Base-by-base conservation (phyloP, 306 rosid genomes). In the Casuarina cunninghamiana region DNA sequence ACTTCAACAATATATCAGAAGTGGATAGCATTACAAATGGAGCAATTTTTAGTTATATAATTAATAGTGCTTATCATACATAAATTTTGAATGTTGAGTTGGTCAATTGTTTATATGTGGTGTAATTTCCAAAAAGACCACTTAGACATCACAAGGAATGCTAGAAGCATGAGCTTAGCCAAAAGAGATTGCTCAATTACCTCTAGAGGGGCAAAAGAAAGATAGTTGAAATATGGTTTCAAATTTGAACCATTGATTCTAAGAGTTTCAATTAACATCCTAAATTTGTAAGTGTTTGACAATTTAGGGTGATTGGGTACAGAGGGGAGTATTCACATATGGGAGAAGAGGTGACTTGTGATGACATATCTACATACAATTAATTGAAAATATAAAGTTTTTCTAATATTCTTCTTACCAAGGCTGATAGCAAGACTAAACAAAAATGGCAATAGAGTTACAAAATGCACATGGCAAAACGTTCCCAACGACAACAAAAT, bases 151-250 rank as follows among this genome's bases (percentile, higher is more conserved):
- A 26, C 1, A 26, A 26, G 32, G 32, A 26, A 26, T 26, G 32
- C 32, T 26, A 26, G 32, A 26, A 26, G 32, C 32, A 26, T 26
- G 32, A 26, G 32, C 32, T 26, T 26, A 26, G 32, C 32, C 32
- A 26, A 26, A 26, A 26, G 32, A 26, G 32, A 26, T 26, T 26
- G 32, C 74, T 69, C n/a, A 17, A 69, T 86, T 86, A 95, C 98
- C 98, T 95, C 98, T 16, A 93, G 97, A 83, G 98, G 98, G 49
- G 97, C 88, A 74, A 95, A 95, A 72, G 98, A 95, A 41, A 92
- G 90, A 82, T 89, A 95, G 90, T 79, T 87, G 78, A 51, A 54
- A 81, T 83, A 88, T 75, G 93, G 86, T 68, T 43, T 77, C 72
- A 54, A 58, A 53, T 83, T 86, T 75, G 97, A 92, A 76, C 75